Evolutionary conservation across 2,329 filamentous ascomycete genomes (phyloP).

Genomic region (Pseudogymnoascus sp.): DNA sequence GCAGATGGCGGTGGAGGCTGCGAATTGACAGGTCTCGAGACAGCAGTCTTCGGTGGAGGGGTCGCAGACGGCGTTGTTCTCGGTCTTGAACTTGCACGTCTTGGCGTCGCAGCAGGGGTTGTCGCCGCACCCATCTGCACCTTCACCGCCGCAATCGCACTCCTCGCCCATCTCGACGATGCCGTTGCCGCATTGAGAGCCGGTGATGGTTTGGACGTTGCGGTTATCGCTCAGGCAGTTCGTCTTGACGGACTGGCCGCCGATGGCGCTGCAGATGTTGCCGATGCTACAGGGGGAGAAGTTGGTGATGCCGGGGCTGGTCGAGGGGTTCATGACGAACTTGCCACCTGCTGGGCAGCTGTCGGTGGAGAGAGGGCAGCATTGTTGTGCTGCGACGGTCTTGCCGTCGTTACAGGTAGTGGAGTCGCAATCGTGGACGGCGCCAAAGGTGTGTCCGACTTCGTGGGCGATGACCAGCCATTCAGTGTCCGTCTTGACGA

Average conservation of each 20-base stretch:
- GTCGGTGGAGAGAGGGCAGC: constrained; percentile 65
- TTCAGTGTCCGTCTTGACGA: constrained; percentile 72
- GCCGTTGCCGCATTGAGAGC: constrained; percentile 87
- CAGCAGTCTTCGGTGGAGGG: constrained; percentile 77
- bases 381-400: constrained; percentile 51
- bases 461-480: constrained; percentile 98
- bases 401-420: constrained; percentile 58
- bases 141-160: constrained; percentile 82
- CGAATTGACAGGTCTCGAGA: constrained; percentile 56
- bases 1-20: constrained; percentile 63
- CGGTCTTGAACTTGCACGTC: constrained; percentile 73
- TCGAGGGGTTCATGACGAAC: constrained; percentile 96
- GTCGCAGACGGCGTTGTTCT: constrained; percentile 63
- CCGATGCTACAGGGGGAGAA: constrained; percentile 89
- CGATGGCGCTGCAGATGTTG: constrained; percentile 85
- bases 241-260: constrained; percentile 65
- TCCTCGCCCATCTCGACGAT: constrained; percentile 93
- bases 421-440: constrained; percentile 81
- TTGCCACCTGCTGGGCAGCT: constrained; percentile 67
- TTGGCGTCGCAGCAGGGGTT: constrained; percentile 77
- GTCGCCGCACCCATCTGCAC: constrained; percentile 53
- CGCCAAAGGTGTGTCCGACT: constrained; percentile 88
- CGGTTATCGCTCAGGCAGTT: constrained; percentile 78
- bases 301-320: constrained; percentile 58
- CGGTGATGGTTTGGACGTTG: constrained; percentile 71